Evolutionary conservation across 306 rosid genomes (phyloP).

Genomic region (Hylodesmum podocarpum): DNA sequence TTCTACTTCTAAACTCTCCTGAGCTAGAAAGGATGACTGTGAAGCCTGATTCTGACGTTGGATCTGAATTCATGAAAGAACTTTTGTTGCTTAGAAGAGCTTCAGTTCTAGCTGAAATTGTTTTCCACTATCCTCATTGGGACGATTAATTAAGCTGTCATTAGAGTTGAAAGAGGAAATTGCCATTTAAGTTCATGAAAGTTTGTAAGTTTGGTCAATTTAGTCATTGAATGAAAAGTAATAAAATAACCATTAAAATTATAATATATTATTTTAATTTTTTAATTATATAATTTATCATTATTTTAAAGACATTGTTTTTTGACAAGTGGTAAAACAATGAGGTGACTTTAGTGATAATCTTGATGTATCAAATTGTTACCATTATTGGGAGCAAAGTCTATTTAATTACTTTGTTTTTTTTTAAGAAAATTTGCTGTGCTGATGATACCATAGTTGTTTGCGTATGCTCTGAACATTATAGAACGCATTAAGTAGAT

Average conservation of each 20-base stretch:
- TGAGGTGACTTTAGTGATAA: no score
- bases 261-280: no score
- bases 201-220: no score
- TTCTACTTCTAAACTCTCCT: slow-evolving; percentile 50
- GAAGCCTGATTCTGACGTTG: slow-evolving; percentile 39
- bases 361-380: no score
- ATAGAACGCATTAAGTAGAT: no score
- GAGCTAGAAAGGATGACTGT: slow-evolving; percentile 58
- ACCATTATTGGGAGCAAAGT: background rate
- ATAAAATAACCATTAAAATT: no score
- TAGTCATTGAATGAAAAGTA: no score
- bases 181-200: no score
- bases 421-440: slow-evolving; percentile 61
- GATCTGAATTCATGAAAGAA: slow-evolving; percentile 42
- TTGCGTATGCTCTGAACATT: slow-evolving; percentile 67
- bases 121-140: slow-evolving; percentile 38
- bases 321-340: no score
- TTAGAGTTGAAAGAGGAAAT: background rate
- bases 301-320: no score
- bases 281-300: no score
- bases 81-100: slow-evolving; percentile 50
- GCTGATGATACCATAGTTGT: slow-evolving; percentile 77
- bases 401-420: background rate
- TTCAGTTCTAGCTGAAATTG: slow-evolving; percentile 54
- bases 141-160: background rate